These are phyloP conservation scores for Glycine soja DNA, from an alignment of 306 rosid species.

Conservation along the genomic window DNA sequence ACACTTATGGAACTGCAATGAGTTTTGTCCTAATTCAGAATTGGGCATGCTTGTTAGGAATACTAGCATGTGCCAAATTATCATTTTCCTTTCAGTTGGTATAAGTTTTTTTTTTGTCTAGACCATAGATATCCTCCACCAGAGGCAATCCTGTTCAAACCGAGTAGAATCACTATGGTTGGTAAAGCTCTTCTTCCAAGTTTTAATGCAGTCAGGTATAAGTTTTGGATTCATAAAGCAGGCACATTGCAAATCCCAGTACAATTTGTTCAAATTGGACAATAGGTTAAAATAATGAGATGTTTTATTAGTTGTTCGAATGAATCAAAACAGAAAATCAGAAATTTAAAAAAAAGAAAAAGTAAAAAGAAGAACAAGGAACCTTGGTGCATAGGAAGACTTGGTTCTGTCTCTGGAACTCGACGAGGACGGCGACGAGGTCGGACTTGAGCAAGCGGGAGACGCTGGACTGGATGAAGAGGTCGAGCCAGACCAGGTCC, in stretches of 20 bases:
- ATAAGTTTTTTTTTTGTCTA: too few species aligned
- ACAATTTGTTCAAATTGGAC: not conserved
- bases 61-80: not conserved
- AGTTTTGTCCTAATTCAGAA: too few species aligned
- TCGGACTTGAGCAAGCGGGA: slow-evolving; percentile 93
- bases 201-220: too few species aligned
- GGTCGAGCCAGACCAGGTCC: slow-evolving; percentile 65
- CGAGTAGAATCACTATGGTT: too few species aligned
- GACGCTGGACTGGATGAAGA: slow-evolving; percentile 68
- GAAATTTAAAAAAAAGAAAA: not conserved
- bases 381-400: slow-evolving; percentile 85
- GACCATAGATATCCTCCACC: too few species aligned
- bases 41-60: not conserved
- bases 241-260: not conserved
- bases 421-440: slow-evolving; percentile 75
- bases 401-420: slow-evolving; percentile 78
- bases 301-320: too few species aligned
- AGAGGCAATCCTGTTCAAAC: too few species aligned
- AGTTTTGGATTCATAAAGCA: too few species aligned
- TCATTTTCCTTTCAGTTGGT: not conserved
- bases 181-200: too few species aligned
- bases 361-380: not conserved
- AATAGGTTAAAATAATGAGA: too few species aligned
- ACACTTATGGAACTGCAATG: too few species aligned
- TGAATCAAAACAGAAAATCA: too few species aligned